Evolutionary conservation across 768 basidiomycete species (phyloP).

Genomic region (Amanita jacksonii): DNA sequence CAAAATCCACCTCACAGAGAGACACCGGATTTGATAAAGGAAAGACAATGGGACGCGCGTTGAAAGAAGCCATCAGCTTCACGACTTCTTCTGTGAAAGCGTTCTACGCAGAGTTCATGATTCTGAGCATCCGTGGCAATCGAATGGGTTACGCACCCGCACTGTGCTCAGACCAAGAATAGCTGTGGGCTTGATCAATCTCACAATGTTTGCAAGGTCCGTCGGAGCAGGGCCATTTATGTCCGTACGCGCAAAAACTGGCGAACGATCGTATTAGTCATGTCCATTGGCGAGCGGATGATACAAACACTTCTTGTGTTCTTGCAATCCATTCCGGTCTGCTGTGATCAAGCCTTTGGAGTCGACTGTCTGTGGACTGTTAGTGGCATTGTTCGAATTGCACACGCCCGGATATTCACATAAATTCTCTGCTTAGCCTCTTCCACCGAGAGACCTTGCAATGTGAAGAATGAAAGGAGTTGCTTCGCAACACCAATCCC

Average conservation of each 20-base stretch:
- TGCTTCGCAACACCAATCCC: conserved; percentile 88
- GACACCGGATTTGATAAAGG: conserved; percentile 69
- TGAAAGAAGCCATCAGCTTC: conserved; percentile 51
- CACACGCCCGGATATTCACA: conserved; percentile 26
- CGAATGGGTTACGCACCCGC: conserved; percentile 19
- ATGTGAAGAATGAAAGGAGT: conserved; percentile 71
- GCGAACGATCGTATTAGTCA: conserved; percentile 23
- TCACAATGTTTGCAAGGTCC: conserved; percentile 55
- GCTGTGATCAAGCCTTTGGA: conserved; percentile 70
- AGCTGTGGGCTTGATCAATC: conserved; percentile 67
- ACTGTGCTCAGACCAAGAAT: conserved; percentile 66
- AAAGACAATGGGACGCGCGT: conserved; percentile 70
- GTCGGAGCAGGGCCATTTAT: conserved; percentile 54
- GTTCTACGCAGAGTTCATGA: conserved; percentile 26
- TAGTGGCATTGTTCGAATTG: not conserved
- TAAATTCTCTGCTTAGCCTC: conserved; percentile 62
- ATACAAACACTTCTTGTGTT: conserved; percentile 61
- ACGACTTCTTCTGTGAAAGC: conserved; percentile 62
- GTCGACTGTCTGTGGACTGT: conserved; percentile 48
- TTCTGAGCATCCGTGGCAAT: not conserved
- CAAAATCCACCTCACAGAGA: conserved; percentile 50
- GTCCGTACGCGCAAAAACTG: conserved; percentile 66
- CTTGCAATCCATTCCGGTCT: conserved; percentile 55
- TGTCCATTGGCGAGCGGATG: conserved; percentile 13
- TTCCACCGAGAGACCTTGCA: conserved; percentile 53